Evolutionary conservation across 139 green algal species (phyloP).

Genomic region (Auxenochlorella pyrenoidosa): DNA sequence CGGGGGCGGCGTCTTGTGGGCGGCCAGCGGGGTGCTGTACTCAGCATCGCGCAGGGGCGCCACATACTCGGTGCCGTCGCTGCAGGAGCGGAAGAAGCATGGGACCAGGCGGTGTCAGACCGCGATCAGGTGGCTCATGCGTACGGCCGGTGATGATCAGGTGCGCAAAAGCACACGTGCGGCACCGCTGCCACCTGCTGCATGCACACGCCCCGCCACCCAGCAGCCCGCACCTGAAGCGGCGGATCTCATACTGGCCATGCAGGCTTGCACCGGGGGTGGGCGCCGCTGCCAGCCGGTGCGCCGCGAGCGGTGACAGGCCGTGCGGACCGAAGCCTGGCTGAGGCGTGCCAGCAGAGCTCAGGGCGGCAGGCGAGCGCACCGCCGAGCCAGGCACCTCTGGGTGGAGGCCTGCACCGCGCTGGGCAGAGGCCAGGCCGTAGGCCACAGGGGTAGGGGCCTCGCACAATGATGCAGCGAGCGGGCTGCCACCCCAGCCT

Average conservation of each 20-base stretch:
- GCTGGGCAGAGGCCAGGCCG: background rate
- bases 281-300: background rate
- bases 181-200: no score
- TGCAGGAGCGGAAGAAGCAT: background rate
- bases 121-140: no score
- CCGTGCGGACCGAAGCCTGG: background rate
- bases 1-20: constrained; percentile 16
- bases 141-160: no score
- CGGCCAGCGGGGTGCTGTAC: constrained; percentile 8
- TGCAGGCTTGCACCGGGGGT: background rate
- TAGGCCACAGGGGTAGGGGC: background rate
- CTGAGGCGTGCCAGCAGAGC: constrained; percentile 23
- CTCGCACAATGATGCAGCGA: background rate
- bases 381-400: background rate
- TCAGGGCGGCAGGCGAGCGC: constrained; percentile 10
- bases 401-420: background rate
- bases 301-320: background rate
- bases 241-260: background rate
- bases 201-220: background rate
- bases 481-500: background rate
- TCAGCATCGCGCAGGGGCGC: background rate
- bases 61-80: constrained; percentile 5
- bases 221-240: background rate
- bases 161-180: no score
- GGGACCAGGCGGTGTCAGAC: no score